Evolutionary conservation across 163 green algal genomes (phyloP).

Genomic region (Botryococcus braunii): DNA sequence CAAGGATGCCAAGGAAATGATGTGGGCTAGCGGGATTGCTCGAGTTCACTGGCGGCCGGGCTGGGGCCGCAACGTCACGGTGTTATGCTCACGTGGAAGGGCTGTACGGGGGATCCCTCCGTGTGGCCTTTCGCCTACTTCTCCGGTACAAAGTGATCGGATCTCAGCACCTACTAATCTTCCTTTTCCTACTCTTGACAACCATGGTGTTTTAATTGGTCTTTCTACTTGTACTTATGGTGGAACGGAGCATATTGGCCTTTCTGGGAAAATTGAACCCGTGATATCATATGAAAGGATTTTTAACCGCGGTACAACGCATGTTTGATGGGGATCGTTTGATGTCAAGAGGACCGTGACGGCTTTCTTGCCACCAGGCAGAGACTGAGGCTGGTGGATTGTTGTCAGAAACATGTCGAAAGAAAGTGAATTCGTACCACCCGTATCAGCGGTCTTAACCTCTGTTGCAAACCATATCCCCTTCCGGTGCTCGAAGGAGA

Average conservation of each 20-base stretch:
- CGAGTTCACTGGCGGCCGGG: neutral
- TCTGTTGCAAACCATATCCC: constrained; percentile 57
- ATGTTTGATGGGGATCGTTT: neutral
- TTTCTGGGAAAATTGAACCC: neutral
- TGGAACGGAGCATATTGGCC: too few relatives aligned
- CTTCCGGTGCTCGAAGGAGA: constrained; percentile 38
- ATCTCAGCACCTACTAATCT: too few relatives aligned
- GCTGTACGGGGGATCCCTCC: neutral
- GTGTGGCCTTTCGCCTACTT: neutral
- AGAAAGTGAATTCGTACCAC: constrained; percentile 17
- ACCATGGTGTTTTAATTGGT: too few relatives aligned
- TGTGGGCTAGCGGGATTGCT: neutral
- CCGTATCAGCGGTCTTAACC: constrained; percentile 51
- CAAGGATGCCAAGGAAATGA: neutral
- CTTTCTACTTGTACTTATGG: too few relatives aligned
- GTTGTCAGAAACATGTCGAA: neutral
- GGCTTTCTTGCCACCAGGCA: neutral
- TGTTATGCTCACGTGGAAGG: neutral
- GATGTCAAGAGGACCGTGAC: neutral
- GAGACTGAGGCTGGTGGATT: neutral
- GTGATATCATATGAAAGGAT: neutral
- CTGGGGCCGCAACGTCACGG: neutral
- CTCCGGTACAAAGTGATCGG: too few relatives aligned
- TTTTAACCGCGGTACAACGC: neutral
- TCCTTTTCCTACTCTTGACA: too few relatives aligned